Conservation (phyloP, 2,329 filamentous ascomycete genomes). For the Nigrospora oryzae region DNA sequence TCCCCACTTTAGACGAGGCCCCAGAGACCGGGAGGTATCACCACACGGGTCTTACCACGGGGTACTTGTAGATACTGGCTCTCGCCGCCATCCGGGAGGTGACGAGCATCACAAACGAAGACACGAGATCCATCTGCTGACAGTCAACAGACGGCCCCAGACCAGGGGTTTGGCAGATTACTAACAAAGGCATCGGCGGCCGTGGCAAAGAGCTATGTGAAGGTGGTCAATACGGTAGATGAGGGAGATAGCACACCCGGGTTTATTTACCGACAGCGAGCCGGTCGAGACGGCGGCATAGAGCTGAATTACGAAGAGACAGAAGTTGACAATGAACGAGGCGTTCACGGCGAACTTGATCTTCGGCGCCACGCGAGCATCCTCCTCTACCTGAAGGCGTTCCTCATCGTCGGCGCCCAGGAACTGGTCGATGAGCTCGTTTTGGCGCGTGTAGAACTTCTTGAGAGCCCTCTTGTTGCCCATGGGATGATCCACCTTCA, state of each 20-base stretch:
- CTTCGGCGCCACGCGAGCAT: conserved; percentile 37
- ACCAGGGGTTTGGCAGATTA: conserved; percentile 9
- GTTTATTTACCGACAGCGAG: conserved; percentile 38
- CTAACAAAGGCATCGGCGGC: conserved; percentile 53
- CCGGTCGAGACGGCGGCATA: conserved; percentile 50
- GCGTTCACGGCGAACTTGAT: conserved; percentile 45
- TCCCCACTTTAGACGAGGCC: conserved; percentile 3
- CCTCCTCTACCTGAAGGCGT: conserved; percentile 39
- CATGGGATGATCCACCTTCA: conserved; percentile 37
- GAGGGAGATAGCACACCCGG: conserved; percentile 7
- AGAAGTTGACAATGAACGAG: conserved; percentile 42
- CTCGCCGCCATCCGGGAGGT: conserved; percentile 51
- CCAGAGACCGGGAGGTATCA: conserved; percentile 2
- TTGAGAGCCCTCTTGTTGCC: conserved; percentile 32
- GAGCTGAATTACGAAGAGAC: conserved; percentile 47
- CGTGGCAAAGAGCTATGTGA: conserved; percentile 47
- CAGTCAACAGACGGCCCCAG: conserved; percentile 12
- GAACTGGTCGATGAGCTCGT: conserved; percentile 41
- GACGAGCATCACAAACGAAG: conserved; percentile 53
- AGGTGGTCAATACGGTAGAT: conserved; percentile 10
- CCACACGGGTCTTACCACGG: conserved; percentile 33
- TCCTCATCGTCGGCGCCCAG: conserved; percentile 49
- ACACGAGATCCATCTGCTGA: conserved; percentile 50
- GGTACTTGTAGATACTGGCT: conserved; percentile 54
- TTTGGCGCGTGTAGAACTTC: conserved; percentile 38